A percentile compares a stretch with the other conserved stretches of the same genome.
These are phyloP conservation scores for Piper longum DNA, from an alignment of 164 flowering plant genomes.

Conservation along the genomic window DNA sequence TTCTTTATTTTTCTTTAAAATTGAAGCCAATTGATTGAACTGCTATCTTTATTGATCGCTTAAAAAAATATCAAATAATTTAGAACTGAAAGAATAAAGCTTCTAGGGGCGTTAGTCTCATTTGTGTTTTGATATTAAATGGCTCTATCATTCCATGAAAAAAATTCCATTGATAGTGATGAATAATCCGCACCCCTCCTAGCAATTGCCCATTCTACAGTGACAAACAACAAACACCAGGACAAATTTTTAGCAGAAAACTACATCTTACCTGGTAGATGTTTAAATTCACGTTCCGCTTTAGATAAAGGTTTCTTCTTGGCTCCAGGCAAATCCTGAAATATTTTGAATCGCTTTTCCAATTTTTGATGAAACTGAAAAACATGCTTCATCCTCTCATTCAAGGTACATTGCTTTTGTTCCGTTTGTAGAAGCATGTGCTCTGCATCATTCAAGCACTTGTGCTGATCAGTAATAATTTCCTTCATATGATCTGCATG, in stretches of 20 bases:
- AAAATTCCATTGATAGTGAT: background rate
- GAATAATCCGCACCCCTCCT: background rate
- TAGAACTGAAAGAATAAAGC: too few species aligned
- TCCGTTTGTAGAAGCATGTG: constrained; percentile 49
- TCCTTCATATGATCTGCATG: constrained; percentile 62
- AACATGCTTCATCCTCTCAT: constrained; percentile 40
- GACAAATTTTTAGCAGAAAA: background rate
- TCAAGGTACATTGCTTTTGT: constrained; percentile 44
- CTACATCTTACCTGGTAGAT: constrained; percentile 51
- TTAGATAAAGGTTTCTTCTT: constrained; percentile 59
- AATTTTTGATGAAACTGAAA: constrained; percentile 25
- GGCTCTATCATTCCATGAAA: too few species aligned
- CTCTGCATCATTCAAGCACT: constrained; percentile 41
- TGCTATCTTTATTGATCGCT: background rate
- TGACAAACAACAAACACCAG: background rate
- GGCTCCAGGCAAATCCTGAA: constrained; percentile 52
- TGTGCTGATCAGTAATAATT: constrained; percentile 50
- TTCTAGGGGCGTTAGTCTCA: too few species aligned
- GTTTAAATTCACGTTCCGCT: constrained; percentile 78
- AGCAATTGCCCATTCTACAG: background rate
- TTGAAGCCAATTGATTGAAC: background rate
- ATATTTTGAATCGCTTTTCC: constrained; percentile 43
- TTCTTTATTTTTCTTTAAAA: background rate
- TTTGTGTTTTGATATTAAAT: too few species aligned
- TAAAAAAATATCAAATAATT: too few species aligned